phyloP scores from a whole-genome alignment of 441 rosid genomes.

The Cnidoscolus chayamansa region DNA sequence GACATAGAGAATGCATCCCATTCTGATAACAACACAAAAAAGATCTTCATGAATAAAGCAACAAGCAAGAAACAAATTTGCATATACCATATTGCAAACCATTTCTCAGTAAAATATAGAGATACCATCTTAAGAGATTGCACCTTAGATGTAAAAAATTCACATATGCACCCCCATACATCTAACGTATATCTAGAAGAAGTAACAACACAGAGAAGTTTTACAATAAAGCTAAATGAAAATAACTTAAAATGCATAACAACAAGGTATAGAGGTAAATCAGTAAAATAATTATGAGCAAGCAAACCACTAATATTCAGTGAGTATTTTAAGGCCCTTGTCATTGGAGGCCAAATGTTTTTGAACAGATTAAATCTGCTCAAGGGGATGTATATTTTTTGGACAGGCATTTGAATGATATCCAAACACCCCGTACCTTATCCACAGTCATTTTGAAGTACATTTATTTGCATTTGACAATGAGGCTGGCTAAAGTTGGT shows the following conservation, averaged over 20 bases:
- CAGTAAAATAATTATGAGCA: background rate
- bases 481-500: background rate
- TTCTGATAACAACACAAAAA: slow-evolving; percentile 45
- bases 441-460: background rate
- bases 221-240: background rate
- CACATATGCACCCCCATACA: background rate
- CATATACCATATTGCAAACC: background rate
- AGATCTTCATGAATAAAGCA: slow-evolving; percentile 12
- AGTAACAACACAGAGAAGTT: background rate
- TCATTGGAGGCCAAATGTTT: background rate
- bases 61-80: background rate
- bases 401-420: slow-evolving; percentile 2
- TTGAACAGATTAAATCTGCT: background rate
- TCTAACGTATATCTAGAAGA: background rate
- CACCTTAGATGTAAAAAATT: background rate
- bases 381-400: too few relatives aligned
- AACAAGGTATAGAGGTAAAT: background rate
- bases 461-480: slow-evolving; percentile 8
- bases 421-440: background rate
- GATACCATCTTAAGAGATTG: background rate
- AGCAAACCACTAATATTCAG: background rate
- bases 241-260: background rate
- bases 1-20: slow-evolving; percentile 96
- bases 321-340: background rate
- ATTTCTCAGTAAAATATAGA: background rate